Evolutionary conservation across 305 asterid genomes (phyloP).

Genomic region (Solanum hybrid): DNA sequence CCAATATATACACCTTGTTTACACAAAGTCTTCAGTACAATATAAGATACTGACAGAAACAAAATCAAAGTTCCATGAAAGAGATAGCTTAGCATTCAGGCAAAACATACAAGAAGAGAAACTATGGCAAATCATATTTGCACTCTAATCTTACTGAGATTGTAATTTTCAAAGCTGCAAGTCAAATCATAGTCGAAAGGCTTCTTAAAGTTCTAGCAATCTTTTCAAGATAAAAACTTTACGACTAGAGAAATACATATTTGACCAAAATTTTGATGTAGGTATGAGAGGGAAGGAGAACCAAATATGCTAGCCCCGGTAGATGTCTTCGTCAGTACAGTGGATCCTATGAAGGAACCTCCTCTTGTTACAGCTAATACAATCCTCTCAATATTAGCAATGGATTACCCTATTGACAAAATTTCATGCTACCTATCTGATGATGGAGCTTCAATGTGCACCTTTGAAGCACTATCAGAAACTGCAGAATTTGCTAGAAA

Average conservation of each 20-base stretch:
- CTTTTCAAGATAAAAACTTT: neutral
- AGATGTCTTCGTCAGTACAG: conserved; percentile 90
- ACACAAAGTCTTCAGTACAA: neutral
- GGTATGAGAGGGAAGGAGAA: conserved; percentile 94
- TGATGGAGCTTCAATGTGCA: conserved; percentile 98
- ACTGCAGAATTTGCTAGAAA: conserved; percentile 92
- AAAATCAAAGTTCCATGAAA: neutral
- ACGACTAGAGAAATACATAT: neutral
- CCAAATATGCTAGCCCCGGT: conserved; percentile 85
- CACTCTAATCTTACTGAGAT: neutral
- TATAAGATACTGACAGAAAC: neutral
- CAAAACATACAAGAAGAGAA: neutral
- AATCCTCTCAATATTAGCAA: conserved; percentile 79
- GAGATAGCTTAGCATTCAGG: neutral
- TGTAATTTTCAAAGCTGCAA: neutral
- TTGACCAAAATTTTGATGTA: conserved; percentile 23
- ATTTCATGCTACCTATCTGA: conserved; percentile 91
- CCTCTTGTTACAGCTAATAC: conserved; percentile 94
- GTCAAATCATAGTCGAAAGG: neutral
- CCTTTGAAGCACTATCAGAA: conserved; percentile 90
- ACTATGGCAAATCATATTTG: neutral
- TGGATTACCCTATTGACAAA: conserved; percentile 94
- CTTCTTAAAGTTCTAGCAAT: neutral
- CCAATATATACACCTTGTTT: neutral
- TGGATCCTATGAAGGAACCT: conserved; percentile 94